Percentiles rank a stretch among this genome's conserved stretches.
Conservation (phyloP, 2,329 filamentous ascomycete species). For the Fusarium pininemorale region DNA sequence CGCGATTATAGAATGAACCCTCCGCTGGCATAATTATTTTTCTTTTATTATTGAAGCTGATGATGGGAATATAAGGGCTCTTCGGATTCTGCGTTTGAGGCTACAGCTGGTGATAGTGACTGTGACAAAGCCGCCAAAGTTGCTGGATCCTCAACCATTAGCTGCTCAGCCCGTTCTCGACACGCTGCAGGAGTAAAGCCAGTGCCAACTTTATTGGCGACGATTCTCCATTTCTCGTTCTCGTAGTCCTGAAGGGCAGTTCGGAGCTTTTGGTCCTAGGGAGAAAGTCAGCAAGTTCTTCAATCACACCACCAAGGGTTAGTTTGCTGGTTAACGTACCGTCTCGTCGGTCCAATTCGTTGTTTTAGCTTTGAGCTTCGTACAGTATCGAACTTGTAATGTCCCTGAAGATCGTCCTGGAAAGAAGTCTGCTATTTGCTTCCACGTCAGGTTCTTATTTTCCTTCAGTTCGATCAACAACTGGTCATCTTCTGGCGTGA, state of each 20-base stretch:
- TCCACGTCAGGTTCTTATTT: conserved; percentile 94
- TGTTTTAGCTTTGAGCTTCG: conserved; percentile 92
- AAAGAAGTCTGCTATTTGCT: conserved; percentile 97
- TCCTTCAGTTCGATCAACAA: conserved; percentile 91
- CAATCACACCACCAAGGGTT: background rate
- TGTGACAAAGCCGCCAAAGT: conserved; percentile 60
- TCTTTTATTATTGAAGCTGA: conserved; percentile 61
- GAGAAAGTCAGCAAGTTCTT: conserved; percentile 11
- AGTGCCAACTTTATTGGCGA: conserved; percentile 88
- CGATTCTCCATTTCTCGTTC: conserved; percentile 91
- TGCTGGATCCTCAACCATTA: conserved; percentile 56
- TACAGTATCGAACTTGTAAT: conserved; percentile 92
- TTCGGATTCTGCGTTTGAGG: conserved; percentile 38
- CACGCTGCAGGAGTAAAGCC: conserved; percentile 90
- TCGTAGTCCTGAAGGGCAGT: conserved; percentile 85
- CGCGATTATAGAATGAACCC: conserved; percentile 14
- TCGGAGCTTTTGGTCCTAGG: conserved; percentile 78
- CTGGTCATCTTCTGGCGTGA: conserved; percentile 90
- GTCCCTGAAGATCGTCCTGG: conserved; percentile 90
- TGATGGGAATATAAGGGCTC: conserved; percentile 54
- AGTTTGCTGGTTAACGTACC: conserved; percentile 62
- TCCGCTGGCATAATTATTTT: conserved; percentile 6
- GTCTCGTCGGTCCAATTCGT: conserved; percentile 94
- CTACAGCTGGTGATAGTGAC: conserved; percentile 61
- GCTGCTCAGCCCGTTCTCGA: conserved; percentile 78